Base-by-base conservation (phyloP, 495 filamentous ascomycete genomes). In the Apodospora peruviana region DNA sequence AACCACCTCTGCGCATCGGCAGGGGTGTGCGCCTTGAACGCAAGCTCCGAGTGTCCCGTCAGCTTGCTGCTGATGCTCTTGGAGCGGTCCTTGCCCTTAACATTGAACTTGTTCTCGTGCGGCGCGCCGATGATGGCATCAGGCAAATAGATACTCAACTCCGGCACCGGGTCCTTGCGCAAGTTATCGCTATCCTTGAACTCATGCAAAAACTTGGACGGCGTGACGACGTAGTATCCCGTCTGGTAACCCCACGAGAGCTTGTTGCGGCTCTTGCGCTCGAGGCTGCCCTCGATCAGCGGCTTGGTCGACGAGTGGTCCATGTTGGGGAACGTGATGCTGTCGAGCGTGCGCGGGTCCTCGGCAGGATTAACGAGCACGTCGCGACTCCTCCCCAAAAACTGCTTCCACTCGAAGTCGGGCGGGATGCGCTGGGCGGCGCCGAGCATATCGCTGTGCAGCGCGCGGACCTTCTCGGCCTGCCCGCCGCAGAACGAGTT, bases 381-480 rank as follows among this genome's bases (percentile, higher is more conserved):
- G 51, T 80, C 67, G 48, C 71, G 74, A 59, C 85, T 85, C 55
- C 87, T 81, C 38, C 75, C 64, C 25, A 83, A 58, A 68, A 98
- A 98, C 51, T 82, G 82, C 42, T 85, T 79, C 89, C 90, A 98
- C 68, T 98, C 93, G 47, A 94, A 93, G 55, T 95, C 86, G n/a
- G 79, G 78, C 1, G 90, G 86, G 42, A 97, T 81, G n/a, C 74
- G 72, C 66, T 95, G 86, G 1, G 83, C 75, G n/a, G 78, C 80
- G 46, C 74, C 75, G 38, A 93, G 76, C 65, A 96, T 91, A 60
- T 96, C 88, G 50, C 74, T 75, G 64, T 94, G 93, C 63, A 96
- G 81, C 14, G 77, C 70, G 47, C 84, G 86, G 18, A 83, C 82
- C 57, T 83, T 83, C 51, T 95, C 89, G n/a, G 83, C 75, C 62